Evolutionary conservation across 2,329 filamentous ascomycete genomes (phyloP).

Genomic region (Parastagonospora nodorum): DNA sequence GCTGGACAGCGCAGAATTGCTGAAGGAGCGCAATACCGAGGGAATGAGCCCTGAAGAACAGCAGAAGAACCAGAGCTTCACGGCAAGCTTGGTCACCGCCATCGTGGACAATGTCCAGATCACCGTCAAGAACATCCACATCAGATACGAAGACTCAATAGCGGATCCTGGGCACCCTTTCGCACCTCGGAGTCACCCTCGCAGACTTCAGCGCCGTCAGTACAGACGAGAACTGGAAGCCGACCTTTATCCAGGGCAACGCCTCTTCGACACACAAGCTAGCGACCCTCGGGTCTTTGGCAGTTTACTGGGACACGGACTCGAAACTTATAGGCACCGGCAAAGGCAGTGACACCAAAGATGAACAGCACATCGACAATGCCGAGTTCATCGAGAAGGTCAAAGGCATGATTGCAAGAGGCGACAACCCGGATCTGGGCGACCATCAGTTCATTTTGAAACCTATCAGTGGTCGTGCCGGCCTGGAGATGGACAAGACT

Average conservation of each 20-base stretch:
- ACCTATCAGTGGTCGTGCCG: conserved; percentile 92
- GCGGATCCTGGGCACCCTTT: conserved; percentile 95
- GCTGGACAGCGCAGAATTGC: conserved; percentile 90
- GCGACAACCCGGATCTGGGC: conserved; percentile 60
- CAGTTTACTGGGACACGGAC: conserved; percentile 98
- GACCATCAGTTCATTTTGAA: conserved; percentile 93
- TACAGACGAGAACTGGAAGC: conserved; percentile 92
- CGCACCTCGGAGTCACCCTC: conserved; percentile 85
- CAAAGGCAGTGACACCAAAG: conserved; percentile 68
- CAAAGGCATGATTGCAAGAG: conserved; percentile 76
- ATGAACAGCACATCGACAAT: conserved; percentile 67
- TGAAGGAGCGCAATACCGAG: conserved; percentile 91
- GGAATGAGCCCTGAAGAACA: conserved; percentile 94
- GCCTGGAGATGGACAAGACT: conserved; percentile 93
- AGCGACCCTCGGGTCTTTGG: conserved; percentile 84
- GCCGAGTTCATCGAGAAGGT: conserved; percentile 78
- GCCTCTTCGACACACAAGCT: conserved; percentile 87
- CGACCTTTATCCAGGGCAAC: conserved; percentile 92
- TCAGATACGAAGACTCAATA: conserved; percentile 97
- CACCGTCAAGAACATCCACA: conserved; percentile 96
- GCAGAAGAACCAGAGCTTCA: conserved; percentile 97
- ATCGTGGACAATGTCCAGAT: conserved; percentile 99
- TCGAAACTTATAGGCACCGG: conserved; percentile 81
- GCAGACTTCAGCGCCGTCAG: conserved; percentile 97
- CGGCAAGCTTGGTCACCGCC: conserved; percentile 89